phyloP scores from a whole-genome alignment of 2,329 filamentous ascomycete species.

The Fusarium burgessii region DNA sequence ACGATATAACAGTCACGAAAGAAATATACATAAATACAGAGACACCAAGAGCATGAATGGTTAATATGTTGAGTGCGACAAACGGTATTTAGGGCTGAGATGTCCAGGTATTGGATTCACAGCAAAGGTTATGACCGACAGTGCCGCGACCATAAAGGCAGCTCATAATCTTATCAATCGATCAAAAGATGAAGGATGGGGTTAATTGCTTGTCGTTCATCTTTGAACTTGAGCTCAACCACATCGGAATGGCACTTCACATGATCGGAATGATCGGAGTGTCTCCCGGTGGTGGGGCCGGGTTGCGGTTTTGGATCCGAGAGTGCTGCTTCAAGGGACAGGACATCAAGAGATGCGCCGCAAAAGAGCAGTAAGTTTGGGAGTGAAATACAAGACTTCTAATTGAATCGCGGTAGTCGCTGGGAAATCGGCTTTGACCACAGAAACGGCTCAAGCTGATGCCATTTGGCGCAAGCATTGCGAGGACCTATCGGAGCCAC shows the following conservation, averaged over 20 bases:
- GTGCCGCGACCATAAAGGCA: too few species aligned
- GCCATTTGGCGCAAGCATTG: not conserved
- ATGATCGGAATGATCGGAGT: conserved; percentile 9
- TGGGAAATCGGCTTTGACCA: accelerated
- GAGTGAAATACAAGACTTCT: too few species aligned
- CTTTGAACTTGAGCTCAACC: not conserved
- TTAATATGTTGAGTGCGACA: too few species aligned
- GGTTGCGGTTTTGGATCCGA: not conserved
- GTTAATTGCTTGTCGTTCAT: not conserved
- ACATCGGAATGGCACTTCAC: not conserved
- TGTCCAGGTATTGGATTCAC: too few species aligned
- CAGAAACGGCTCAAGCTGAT: not conserved
- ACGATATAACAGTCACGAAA: not conserved
- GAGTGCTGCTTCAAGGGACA: not conserved
- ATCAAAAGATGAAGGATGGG: too few species aligned
- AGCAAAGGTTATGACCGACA: too few species aligned
- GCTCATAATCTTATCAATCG: not conserved
- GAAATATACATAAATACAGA: not conserved
- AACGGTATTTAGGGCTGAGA: too few species aligned
- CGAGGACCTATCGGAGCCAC: not conserved
- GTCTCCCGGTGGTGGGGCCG: conserved; percentile 1
- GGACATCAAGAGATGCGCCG: not conserved
- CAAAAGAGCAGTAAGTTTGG: not conserved
- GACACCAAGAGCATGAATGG: not conserved
- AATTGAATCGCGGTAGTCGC: accelerated